Conservation (phyloP, 2,329 filamentous ascomycete species). For the Aspergillus ibericus region DNA sequence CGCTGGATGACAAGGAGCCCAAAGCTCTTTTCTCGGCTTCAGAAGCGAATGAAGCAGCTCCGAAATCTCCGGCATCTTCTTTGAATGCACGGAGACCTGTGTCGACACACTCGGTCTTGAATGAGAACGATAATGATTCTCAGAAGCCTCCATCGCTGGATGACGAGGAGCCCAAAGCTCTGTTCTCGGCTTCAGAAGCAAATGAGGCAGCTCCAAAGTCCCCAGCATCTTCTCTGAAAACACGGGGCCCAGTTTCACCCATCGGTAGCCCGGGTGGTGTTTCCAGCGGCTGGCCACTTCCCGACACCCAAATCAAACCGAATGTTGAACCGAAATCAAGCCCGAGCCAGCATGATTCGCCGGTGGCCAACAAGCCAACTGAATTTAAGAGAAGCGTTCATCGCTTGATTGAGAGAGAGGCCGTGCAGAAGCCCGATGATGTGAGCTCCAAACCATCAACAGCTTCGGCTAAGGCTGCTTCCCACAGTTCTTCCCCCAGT, state of each 20-base stretch:
- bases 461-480: conserved; percentile 3
- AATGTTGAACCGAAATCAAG: conserved; percentile 6
- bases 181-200: background rate
- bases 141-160: background rate
- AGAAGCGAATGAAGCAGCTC: background rate
- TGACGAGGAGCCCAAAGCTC: background rate
- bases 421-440: background rate
- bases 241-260: background rate
- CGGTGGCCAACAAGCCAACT: conserved; percentile 13
- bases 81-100: conserved; percentile 4
- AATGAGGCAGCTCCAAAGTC: background rate
- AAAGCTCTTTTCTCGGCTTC: background rate
- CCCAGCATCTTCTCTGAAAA: conserved; percentile 8
- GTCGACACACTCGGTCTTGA: background rate
- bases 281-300: conserved; percentile 23
- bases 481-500: conserved; percentile 1
- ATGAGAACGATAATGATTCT: background rate
- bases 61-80: conserved; percentile 4
- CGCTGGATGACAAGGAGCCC: background rate
- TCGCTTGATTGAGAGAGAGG: conserved; percentile 12
- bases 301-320: conserved; percentile 11
- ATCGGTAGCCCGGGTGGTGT: conserved; percentile 3
- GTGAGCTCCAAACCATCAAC: conserved; percentile 7
- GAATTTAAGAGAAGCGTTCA: conserved; percentile 17
- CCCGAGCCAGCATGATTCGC: conserved; percentile 10